Percentiles rank a stretch among this genome's conserved stretches.
phyloP scores from a whole-genome alignment of 345 rosid species.

The Microcos paniculata region DNA sequence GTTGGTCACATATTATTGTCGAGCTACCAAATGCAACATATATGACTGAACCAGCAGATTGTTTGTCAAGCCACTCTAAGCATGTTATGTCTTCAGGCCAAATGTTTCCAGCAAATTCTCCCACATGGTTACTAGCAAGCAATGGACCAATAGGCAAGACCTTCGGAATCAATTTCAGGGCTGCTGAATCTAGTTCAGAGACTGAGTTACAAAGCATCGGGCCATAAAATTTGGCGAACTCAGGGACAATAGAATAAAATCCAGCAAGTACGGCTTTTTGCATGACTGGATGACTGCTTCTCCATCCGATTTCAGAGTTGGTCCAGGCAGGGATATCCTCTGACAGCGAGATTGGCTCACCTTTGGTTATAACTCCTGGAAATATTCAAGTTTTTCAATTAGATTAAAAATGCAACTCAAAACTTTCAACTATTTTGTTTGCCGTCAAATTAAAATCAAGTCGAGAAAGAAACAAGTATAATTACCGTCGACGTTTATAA shows the following conservation, averaged over 20 bases:
- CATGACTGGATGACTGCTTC: neutral
- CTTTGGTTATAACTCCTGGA: constrained; percentile 17
- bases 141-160: constrained; percentile 36
- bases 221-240: neutral
- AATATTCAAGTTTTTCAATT: neutral
- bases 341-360: constrained; percentile 16
- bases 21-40: constrained; percentile 52
- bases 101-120: constrained; percentile 15
- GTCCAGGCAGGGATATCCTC: constrained; percentile 24
- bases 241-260: neutral
- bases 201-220: constrained; percentile 1
- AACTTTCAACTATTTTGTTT: neutral
- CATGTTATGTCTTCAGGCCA: constrained; percentile 33
- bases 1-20: constrained; percentile 18
- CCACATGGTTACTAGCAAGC: neutral
- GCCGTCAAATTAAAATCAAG: neutral
- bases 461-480: too few relatives aligned
- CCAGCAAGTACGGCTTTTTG: constrained; percentile 7
- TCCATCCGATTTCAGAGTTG: constrained; percentile 22
- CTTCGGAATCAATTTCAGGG: constrained; percentile 13
- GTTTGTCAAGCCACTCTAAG: constrained; percentile 43
- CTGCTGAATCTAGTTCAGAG: neutral
- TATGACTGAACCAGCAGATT: constrained; percentile 32
- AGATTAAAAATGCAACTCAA: neutral
- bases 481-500: constrained; percentile 27